Percentiles rank a stretch among this genome's conserved stretches.
Conservation (phyloP, 2,329 filamentous ascomycete species). For the Aspergillus piperis region DNA sequence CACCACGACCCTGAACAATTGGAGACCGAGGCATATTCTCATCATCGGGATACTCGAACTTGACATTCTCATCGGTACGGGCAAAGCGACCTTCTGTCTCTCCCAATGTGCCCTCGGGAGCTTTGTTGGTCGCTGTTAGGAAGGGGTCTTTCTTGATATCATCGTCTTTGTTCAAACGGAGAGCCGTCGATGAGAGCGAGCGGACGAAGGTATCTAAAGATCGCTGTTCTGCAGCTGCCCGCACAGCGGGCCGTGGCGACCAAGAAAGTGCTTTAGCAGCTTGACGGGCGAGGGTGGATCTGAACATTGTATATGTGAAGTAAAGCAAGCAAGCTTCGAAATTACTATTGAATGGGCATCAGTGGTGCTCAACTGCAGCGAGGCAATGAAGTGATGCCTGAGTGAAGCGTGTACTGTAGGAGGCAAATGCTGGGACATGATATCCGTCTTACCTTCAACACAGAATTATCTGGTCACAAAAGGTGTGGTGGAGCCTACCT, state of each 20-base stretch:
- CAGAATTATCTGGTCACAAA: neutral
- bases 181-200: conserved; percentile 33
- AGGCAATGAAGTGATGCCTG: neutral
- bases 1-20: conserved; percentile 74
- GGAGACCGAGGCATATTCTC: conserved; percentile 69
- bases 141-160: conserved; percentile 29
- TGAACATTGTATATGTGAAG: conserved; percentile 29
- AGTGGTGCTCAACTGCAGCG: neutral
- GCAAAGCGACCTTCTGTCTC: conserved; percentile 68
- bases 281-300: conserved; percentile 28
- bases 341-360: neutral
- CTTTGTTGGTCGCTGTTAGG: conserved; percentile 32
- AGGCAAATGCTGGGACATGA: conserved; percentile 6
- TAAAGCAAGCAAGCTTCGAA: neutral
- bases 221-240: conserved; percentile 18
- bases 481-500: neutral
- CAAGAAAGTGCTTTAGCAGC: conserved; percentile 27
- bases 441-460: neutral
- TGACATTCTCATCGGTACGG: conserved; percentile 75
- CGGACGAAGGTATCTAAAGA: conserved; percentile 23
- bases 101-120: conserved; percentile 32
- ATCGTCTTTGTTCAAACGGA: conserved; percentile 28
- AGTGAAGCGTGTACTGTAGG: neutral
- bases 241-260: conserved; percentile 22
- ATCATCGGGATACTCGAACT: conserved; percentile 76